phyloP scores from a whole-genome alignment of 805 yeast genomes.

The Blastobotrys attinorum region DNA sequence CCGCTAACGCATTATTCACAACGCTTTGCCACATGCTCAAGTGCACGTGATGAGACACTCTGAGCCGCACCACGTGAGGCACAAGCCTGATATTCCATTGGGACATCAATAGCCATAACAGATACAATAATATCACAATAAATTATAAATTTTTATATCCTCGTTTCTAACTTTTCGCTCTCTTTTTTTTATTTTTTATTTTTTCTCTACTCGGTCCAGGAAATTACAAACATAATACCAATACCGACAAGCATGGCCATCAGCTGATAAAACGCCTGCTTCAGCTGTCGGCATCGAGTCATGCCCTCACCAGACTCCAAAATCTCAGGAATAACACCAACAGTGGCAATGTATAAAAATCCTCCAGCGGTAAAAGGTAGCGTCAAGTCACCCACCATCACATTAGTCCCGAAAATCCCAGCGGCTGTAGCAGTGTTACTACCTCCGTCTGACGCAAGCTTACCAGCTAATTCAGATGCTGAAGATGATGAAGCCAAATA shows the following conservation, averaged over 20 bases:
- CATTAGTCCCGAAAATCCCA: conserved; percentile 46
- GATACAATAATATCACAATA: too few relatives aligned
- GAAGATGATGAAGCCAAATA: conserved; percentile 18
- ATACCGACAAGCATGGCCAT: conserved; percentile 46
- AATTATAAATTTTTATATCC: too few relatives aligned
- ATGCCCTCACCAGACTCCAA: conserved; percentile 35
- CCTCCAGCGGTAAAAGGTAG: conserved; percentile 75
- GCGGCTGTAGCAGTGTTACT: conserved; percentile 12
- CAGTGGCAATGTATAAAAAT: conserved; percentile 62
- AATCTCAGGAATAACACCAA: conserved; percentile 69
- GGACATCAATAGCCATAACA: too few relatives aligned
- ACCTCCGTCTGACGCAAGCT: background rate
- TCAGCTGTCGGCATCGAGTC: conserved; percentile 33
- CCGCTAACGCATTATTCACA: too few relatives aligned
- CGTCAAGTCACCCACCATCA: conserved; percentile 42
- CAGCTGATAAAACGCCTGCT: conserved; percentile 40
- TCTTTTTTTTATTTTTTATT: background rate
- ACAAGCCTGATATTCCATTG: too few relatives aligned
- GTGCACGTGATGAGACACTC: too few relatives aligned
- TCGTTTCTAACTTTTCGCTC: too few relatives aligned
- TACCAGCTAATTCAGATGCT: conserved; percentile 5
- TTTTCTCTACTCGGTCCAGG: conserved; percentile 36
- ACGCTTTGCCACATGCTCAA: too few relatives aligned
- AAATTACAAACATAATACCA: conserved; percentile 46
- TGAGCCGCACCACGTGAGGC: too few relatives aligned